Evolutionary conservation across 306 rosid genomes (phyloP).

Genomic region (Biancaea sappan): DNA sequence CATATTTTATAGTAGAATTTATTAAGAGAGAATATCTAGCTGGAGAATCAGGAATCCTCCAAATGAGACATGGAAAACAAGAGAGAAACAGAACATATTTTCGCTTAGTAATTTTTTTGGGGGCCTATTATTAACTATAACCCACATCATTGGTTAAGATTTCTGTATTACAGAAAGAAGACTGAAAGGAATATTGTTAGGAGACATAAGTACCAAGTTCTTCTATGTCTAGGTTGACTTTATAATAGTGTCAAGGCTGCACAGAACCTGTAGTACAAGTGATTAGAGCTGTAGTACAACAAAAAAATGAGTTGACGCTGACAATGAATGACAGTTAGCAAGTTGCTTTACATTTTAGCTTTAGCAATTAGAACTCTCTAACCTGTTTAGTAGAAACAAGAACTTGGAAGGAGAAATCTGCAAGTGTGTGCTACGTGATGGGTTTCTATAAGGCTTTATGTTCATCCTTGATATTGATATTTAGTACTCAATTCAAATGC

Average conservation of each 20-base stretch:
- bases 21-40: neutral
- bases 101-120: neutral
- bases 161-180: neutral
- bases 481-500: conserved; percentile 18
- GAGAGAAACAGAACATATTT: neutral
- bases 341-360: neutral
- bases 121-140: neutral
- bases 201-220: neutral
- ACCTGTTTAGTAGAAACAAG: neutral
- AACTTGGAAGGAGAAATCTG: conserved; percentile 12
- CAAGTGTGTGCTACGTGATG: neutral
- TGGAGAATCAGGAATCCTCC: neutral
- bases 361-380: neutral
- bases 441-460: neutral
- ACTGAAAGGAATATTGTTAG: neutral
- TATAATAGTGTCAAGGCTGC: neutral
- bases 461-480: conserved; percentile 26
- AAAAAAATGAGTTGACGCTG: neutral
- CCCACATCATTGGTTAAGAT: neutral
- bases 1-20: neutral
- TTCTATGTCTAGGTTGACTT: neutral
- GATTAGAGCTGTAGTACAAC: neutral
- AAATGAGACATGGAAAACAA: neutral
- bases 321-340: no score
- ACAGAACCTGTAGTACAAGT: neutral